These are phyloP conservation scores for Elasticomyces elasticus DNA, from an alignment of 495 filamentous ascomycete genomes.

Conservation along the genomic window DNA sequence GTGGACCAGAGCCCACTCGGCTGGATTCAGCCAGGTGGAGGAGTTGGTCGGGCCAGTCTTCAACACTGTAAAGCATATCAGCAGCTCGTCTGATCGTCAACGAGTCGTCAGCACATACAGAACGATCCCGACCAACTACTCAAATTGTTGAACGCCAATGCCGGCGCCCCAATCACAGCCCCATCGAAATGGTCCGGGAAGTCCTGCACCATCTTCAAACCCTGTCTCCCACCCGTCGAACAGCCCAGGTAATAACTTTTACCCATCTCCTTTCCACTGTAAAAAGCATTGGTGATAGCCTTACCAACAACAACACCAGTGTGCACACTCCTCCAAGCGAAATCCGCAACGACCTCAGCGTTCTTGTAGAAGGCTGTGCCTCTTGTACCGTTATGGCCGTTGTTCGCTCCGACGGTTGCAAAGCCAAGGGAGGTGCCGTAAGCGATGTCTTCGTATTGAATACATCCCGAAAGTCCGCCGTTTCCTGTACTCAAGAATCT, in stretches of 20 bases:
- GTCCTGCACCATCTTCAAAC: slow-evolving; percentile 42
- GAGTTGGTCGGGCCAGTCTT: slow-evolving; percentile 35
- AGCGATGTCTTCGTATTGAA: slow-evolving; percentile 22
- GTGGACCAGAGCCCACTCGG: slow-evolving; percentile 26
- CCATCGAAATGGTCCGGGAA: slow-evolving; percentile 43
- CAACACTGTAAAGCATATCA: slow-evolving; percentile 6
- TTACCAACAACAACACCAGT: slow-evolving; percentile 37
- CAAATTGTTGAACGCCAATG: slow-evolving; percentile 39
- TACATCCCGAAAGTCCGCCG: slow-evolving; percentile 26
- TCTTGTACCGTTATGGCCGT: slow-evolving; percentile 13
- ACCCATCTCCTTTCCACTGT: slow-evolving; percentile 33
- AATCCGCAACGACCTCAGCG: slow-evolving; percentile 34
- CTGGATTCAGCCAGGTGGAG: slow-evolving; percentile 23
- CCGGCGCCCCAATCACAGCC: slow-evolving; percentile 34
- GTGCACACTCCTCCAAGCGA: slow-evolving; percentile 26
- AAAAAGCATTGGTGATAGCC: slow-evolving; percentile 39
- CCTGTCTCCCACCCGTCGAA: slow-evolving; percentile 47
- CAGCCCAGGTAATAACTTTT: slow-evolving; percentile 50
- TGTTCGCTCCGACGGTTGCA: slow-evolving; percentile 38
- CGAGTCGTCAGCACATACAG: slow-evolving; percentile 19
- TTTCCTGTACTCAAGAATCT: slow-evolving; percentile 28
- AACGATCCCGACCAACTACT: slow-evolving; percentile 47
- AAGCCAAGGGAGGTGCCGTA: slow-evolving; percentile 40
- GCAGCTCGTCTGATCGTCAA: background rate
- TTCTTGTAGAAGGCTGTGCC: slow-evolving; percentile 45